Evolutionary conservation across 352 stramenopile genomes (phyloP).

Genomic region (Hyphochytrium catenoides): DNA sequence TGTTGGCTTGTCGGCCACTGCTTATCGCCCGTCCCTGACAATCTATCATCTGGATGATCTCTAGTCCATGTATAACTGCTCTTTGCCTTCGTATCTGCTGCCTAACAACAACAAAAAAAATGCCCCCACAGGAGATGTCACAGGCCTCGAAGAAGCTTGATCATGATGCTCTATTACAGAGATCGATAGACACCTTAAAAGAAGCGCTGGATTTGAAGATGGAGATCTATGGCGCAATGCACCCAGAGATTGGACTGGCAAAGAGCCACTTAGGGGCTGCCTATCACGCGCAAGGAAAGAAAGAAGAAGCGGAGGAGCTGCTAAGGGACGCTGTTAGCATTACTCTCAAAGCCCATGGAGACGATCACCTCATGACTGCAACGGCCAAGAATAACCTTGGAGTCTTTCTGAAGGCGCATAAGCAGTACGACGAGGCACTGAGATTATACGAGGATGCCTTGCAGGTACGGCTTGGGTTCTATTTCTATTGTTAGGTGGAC

Average conservation of each 20-base stretch:
- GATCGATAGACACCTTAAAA: too few species aligned
- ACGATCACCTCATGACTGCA: slow-evolving; percentile 27
- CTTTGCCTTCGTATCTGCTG: too few species aligned
- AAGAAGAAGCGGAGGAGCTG: slow-evolving; percentile 11
- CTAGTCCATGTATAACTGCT: too few species aligned
- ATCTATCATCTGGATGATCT: too few species aligned
- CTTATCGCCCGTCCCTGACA: background rate
- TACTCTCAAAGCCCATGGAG: slow-evolving; percentile 28
- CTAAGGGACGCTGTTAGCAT: slow-evolving; percentile 27
- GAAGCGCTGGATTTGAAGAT: slow-evolving; percentile 43
- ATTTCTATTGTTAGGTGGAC: too few species aligned
- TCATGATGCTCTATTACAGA: too few species aligned
- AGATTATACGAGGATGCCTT: slow-evolving; percentile 38
- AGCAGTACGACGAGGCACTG: slow-evolving; percentile 31
- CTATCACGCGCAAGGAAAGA: slow-evolving; percentile 54
- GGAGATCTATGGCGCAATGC: slow-evolving; percentile 31
- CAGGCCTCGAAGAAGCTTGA: too few species aligned
- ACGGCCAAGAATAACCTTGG: slow-evolving; percentile 56
- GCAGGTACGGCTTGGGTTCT: too few species aligned
- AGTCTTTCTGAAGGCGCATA: slow-evolving; percentile 42
- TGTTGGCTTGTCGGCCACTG: background rate
- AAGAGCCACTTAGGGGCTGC: slow-evolving; percentile 49
- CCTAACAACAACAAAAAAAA: too few species aligned
- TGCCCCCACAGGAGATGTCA: too few species aligned
- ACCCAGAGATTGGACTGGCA: slow-evolving; percentile 44